Percentiles rank a stretch among this genome's conserved stretches.
Conservation (phyloP, 2,329 filamentous ascomycete genomes). For the Fusarium goolgardi region DNA sequence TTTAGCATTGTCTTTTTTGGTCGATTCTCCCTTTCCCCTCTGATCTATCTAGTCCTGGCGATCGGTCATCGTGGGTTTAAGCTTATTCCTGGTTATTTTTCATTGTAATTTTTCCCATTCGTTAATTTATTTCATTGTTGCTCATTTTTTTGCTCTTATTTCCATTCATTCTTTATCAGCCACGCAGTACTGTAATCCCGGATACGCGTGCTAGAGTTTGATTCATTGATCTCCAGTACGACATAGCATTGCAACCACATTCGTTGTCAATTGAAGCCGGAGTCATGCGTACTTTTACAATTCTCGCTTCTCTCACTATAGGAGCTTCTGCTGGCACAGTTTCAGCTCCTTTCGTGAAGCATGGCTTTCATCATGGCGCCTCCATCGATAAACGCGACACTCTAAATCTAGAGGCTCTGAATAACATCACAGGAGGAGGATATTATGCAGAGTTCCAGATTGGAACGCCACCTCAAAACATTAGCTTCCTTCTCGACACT, state of each 20-base stretch:
- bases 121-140: background rate
- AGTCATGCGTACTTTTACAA: constrained; percentile 33
- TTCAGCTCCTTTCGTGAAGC: constrained; percentile 38
- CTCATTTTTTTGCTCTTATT: background rate
- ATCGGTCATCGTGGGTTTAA: background rate
- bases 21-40: background rate
- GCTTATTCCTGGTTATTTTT: constrained; percentile 2
- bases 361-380: constrained; percentile 18
- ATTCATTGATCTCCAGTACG: too few species aligned
- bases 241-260: background rate
- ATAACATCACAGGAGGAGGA: constrained; percentile 65
- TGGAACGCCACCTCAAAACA: constrained; percentile 67
- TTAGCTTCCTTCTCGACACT: constrained; percentile 69
- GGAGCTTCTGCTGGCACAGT: constrained; percentile 45
- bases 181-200: background rate
- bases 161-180: background rate
- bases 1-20: background rate
- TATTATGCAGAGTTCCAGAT: constrained; percentile 69
- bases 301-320: constrained; percentile 36
- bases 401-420: constrained; percentile 56
- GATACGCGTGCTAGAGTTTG: background rate
- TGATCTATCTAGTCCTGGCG: background rate
- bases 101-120: background rate
- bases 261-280: background rate
- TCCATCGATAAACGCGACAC: constrained; percentile 45